Evolutionary conservation across 2,329 filamentous ascomycete species (phyloP), one percentile per base, ranked within the genome.

Genomic region (Trichoderma brevicompactum): DNA sequence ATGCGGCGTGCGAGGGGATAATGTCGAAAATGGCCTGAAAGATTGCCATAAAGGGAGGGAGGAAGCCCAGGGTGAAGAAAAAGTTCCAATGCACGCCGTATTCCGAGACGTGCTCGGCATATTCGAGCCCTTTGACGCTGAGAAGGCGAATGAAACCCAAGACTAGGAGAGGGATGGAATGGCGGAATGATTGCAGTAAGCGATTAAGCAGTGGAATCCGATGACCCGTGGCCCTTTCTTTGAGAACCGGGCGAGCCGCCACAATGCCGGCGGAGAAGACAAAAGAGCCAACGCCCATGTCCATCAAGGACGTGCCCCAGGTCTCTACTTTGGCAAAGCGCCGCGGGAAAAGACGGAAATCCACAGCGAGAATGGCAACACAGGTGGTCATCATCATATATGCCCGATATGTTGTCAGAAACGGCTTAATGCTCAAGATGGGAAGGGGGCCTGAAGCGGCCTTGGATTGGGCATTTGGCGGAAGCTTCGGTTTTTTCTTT

Each of bases 71-170:
- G 0, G 95, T 99, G 79, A 98, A 98, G 83, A 99, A 99, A 78
- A 99, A 99, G 77, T 99, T 99, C 95, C 95, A 99, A 77, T 99
- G 95, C 9, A 99, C 92, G 49, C 95, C 95, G 74, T 99, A 99
- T 75, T 99, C 95, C 13, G 92, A 93, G 66, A 97, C 92, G 80
- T 99, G 95, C 76, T 99, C 95, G 3, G 94, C 94, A 75, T 99
- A 99, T 75, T 98, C 93, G 36, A 97, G 81, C 7, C 92, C 92
- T 79, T 99, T 99, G 74, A 98, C 94, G 71, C 89, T 96, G 70
- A 92, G 87, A 28, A 98, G 83, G 28, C 95, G 88, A 64, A 96
- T 82, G 28, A 95, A 75, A 13, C 95, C 95, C 5, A 99, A 83
- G 1, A 90, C 81, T 19, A 97, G 79, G 5, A 99, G 83, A 1